Percentiles rank a stretch among this genome's conserved stretches.
Evolutionary conservation across 164 flowering plant species (phyloP).

Genomic region (Protea cynaroides): DNA sequence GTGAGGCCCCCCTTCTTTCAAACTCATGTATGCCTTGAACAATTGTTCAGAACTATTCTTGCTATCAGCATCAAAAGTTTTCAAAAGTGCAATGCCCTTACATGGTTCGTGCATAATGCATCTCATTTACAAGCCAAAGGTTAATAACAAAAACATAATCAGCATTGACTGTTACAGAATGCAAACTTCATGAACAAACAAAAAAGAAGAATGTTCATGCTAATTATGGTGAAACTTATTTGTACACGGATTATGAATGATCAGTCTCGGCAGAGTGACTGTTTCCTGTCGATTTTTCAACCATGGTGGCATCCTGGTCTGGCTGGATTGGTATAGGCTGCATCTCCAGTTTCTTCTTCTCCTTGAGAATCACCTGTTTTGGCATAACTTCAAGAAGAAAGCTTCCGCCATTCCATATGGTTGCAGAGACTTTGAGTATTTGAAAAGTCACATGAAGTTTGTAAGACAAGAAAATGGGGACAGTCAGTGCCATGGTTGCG

Average conservation of each 20-base stretch:
- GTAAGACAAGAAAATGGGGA: slow-evolving; percentile 89
- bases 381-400: slow-evolving; percentile 96
- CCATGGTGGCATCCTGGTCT: slow-evolving; percentile 4
- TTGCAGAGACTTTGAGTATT: slow-evolving; percentile 77
- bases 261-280: slow-evolving; percentile 7
- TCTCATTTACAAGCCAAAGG: slow-evolving; percentile 94
- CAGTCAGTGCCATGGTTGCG: slow-evolving; percentile 88
- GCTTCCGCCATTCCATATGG: slow-evolving; percentile 94
- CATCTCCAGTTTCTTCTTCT: slow-evolving; percentile 69
- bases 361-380: slow-evolving; percentile 77
- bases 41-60: too few relatives aligned
- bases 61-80: too few relatives aligned
- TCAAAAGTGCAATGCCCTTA: slow-evolving; percentile 12
- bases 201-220: too few relatives aligned
- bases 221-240: slow-evolving; percentile 1
- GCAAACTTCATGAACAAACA: too few relatives aligned
- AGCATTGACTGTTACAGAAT: slow-evolving; percentile 18
- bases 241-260: slow-evolving; percentile 13
- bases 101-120: slow-evolving; percentile 87
- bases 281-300: slow-evolving; percentile 12
- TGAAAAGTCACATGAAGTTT: slow-evolving; percentile 64
- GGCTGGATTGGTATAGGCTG: slow-evolving; percentile 24
- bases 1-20: too few relatives aligned
- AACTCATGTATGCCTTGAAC: too few relatives aligned
- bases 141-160: slow-evolving; percentile 71